A percentile compares a stretch with the other conserved stretches of the same genome.
Conservation (phyloP, 345 rosid genomes). For the Zanthoxylum bungeanum region DNA sequence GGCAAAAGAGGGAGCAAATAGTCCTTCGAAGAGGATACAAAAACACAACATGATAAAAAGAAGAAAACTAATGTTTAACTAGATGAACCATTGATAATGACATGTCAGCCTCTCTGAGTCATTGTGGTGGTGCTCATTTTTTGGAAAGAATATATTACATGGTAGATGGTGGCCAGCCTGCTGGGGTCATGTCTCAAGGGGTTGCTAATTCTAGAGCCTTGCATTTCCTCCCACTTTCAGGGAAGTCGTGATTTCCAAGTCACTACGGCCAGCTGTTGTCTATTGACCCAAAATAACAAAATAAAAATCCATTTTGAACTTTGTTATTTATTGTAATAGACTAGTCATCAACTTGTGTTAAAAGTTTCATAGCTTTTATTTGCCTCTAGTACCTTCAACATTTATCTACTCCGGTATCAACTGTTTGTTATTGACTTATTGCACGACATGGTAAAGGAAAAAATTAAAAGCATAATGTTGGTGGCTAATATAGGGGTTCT, state of each 20-base stretch:
- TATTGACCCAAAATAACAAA: background rate
- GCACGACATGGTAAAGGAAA: background rate
- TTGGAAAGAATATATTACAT: background rate
- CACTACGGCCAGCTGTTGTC: background rate
- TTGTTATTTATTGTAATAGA: background rate
- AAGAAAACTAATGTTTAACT: background rate
- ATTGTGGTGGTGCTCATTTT: background rate
- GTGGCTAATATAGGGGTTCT: too few relatives aligned
- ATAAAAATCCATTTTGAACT: background rate
- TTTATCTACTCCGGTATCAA: background rate
- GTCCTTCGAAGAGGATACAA: background rate
- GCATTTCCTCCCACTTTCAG: background rate
- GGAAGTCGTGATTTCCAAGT: background rate
- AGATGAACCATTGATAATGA: background rate
- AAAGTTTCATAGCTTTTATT: background rate
- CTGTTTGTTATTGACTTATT: background rate
- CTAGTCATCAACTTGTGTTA: background rate
- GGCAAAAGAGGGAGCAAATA: background rate
- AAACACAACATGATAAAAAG: background rate
- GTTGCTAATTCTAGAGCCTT: background rate
- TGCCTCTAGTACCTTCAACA: background rate
- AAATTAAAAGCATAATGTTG: background rate
- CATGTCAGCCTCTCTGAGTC: background rate
- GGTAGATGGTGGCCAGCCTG: background rate
- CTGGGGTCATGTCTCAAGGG: background rate